phyloP scores from a whole-genome alignment of 1,284 basidiomycete species.

The Microbotryum silenes-acaulis region DNA sequence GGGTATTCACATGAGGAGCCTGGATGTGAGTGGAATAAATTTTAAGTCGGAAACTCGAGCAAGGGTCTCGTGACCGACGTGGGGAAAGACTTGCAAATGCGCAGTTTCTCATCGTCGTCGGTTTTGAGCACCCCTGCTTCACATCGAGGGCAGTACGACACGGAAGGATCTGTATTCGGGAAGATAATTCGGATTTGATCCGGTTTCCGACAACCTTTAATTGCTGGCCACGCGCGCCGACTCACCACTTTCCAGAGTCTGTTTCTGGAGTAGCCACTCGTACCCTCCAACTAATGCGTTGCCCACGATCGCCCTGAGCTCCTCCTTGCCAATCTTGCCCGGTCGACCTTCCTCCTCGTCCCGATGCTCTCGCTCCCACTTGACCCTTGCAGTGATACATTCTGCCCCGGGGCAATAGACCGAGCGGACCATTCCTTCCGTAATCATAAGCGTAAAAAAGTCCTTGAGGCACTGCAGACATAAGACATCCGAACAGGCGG shows the following conservation, averaged over 20 bases:
- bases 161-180: constrained; percentile 54
- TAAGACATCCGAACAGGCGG: constrained; percentile 59
- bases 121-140: constrained; percentile 59
- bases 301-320: constrained; percentile 50
- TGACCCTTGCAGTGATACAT: constrained; percentile 25
- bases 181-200: not conserved
- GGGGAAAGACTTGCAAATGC: constrained; percentile 48
- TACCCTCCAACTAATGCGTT: constrained; percentile 57
- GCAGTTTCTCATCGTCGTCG: constrained; percentile 56
- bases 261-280: constrained; percentile 63
- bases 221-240: not conserved
- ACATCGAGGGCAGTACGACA: constrained; percentile 68
- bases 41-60: constrained; percentile 25
- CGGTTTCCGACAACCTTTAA: not conserved
- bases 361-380: constrained; percentile 17
- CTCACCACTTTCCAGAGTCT: constrained; percentile 58
- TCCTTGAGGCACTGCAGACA: constrained; percentile 61
- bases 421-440: constrained; percentile 59
- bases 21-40: not conserved
- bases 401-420: constrained; percentile 63
- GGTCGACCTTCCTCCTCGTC: not conserved
- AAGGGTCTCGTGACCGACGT: not conserved
- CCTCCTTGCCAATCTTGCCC: constrained; percentile 27
- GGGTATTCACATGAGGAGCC: constrained; percentile 44
- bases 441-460: constrained; percentile 65